Evolutionary conservation across 1,284 basidiomycete genomes (phyloP), one percentile per base, ranked within the genome.

Genomic region (Leccinum pseudoinsigne): DNA sequence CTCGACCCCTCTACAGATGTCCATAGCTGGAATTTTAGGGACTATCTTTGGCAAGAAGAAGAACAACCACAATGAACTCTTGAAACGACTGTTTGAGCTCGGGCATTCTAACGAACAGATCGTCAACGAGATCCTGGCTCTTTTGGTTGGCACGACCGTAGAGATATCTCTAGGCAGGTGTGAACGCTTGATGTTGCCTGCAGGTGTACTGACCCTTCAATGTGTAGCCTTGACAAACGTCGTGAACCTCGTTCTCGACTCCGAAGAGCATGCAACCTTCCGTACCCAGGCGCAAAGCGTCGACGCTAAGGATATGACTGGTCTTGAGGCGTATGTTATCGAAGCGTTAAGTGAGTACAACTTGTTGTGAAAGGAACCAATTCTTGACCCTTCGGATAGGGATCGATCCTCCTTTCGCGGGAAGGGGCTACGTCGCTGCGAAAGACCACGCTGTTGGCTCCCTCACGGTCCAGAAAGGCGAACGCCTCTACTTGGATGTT

Each of bases 91-190:
- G 28, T 78, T 82, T 40, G 81, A 80, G 18, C 74, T 86, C 26
- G 85, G 86, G 4, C 80, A 81, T 54, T 81, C 84, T 5, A 77
- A 78, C 2, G 86, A 90, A 58, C 82, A 87, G 60, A 76, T 89
- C 14, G 82, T 86, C 9, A 91, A 91, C 69, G 84, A 84, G 34
- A 78, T 92, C 51, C 74, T 93, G 38, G 89, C 90, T n/a, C 74
- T 93, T 34, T 78, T 92, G 75, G 82, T 92, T 60, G 83, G 84
- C 23, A 78, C 84, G 4, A 85, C 86, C 5, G 86, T 87, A 11
- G 90, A 92, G 76, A 73, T 92, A 50, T 84, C 87, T 14, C 80
- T 93, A 64, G 83, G 89, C 86, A 68, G 40, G 83, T 51, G 23
- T 50, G 12, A 55, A 56, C 2, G 2, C 45, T 58, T 26, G n/a